Evolutionary conservation across 768 basidiomycete genomes (phyloP).

Genomic region (Lepiota brunneoincarnata): DNA sequence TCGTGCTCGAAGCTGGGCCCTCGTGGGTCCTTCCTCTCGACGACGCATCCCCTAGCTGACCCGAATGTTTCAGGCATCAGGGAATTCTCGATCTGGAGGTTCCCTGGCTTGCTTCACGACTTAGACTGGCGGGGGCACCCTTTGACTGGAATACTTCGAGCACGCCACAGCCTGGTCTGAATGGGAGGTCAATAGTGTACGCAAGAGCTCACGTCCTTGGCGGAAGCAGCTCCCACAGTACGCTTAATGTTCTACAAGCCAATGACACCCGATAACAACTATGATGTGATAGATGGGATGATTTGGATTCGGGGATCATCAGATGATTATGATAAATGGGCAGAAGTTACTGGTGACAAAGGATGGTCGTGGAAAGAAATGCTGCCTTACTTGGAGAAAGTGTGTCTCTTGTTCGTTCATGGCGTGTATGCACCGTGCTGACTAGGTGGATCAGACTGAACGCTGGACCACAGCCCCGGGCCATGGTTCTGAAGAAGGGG

Average conservation of each 20-base stretch:
- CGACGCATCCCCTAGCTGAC: neutral
- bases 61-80: constrained; percentile 13
- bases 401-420: neutral
- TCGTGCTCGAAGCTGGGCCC: constrained; percentile 25
- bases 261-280: neutral
- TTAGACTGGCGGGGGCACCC: constrained; percentile 10
- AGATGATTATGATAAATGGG: constrained; percentile 22
- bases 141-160: constrained; percentile 29
- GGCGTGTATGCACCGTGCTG: no score
- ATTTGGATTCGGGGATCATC: constrained; percentile 20
- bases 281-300: constrained; percentile 18
- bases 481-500: constrained; percentile 1
- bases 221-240: constrained; percentile 22
- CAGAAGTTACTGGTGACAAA: constrained; percentile 16
- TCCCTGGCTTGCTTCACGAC: constrained; percentile 13
- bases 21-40: constrained; percentile 15
- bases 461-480: neutral
- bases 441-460: neutral
- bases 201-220: constrained; percentile 25
- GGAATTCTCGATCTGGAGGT: constrained; percentile 14
- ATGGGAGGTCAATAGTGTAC: constrained; percentile 18
- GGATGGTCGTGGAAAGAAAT: constrained; percentile 23
- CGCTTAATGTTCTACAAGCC: neutral
- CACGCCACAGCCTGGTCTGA: constrained; percentile 21
- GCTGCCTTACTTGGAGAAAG: constrained; percentile 21